Evolutionary conservation across 2,329 filamentous ascomycete species (phyloP).

Genomic region (Elsinoe fawcettii): DNA sequence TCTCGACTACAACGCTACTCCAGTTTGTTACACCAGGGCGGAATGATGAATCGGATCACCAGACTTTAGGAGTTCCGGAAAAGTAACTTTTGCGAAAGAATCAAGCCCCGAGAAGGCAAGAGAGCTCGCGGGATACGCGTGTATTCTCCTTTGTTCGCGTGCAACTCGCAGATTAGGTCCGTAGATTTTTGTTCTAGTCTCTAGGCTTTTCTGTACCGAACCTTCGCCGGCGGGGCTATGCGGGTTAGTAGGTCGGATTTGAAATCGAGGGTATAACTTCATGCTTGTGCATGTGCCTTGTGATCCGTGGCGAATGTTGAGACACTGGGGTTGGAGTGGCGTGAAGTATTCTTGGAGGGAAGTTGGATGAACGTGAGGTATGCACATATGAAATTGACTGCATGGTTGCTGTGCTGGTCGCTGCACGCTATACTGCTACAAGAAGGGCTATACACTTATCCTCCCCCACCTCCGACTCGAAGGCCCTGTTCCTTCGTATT

Average conservation of each 20-base stretch:
- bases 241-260: no score
- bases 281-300: no score
- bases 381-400: neutral
- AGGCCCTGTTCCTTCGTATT: no score
- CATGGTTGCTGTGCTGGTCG: neutral
- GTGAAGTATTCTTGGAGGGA: no score
- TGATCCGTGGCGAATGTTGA: no score
- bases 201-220: no score
- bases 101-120: neutral
- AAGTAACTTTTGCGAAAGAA: neutral
- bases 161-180: neutral
- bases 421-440: constrained; percentile 3
- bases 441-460: neutral
- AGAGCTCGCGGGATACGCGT: neutral
- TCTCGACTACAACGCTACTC: neutral
- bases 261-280: no score
- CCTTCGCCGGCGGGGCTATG: no score
- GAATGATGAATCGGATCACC: neutral
- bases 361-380: neutral
- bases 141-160: neutral
- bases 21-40: neutral
- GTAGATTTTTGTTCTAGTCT: neutral
- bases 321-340: no score
- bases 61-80: constrained; percentile 1
- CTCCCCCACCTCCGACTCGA: no score